Conservation (phyloP, 805 yeast genomes). For the Blastobotrys mokoenaii region DNA sequence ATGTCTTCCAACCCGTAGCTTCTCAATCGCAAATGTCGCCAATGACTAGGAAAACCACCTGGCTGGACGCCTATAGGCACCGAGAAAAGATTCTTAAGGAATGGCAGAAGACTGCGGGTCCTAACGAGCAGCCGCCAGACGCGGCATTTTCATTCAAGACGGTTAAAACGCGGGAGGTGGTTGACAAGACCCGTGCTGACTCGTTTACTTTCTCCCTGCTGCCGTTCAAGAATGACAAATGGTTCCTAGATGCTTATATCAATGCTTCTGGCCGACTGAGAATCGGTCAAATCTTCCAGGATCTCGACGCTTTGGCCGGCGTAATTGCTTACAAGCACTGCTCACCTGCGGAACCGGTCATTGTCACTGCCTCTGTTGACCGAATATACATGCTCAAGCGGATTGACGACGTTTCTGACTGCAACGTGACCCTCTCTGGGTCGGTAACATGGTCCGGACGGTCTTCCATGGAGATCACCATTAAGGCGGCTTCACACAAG, state of each 20-base stretch:
- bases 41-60: slow-evolving; percentile 49
- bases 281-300: slow-evolving; percentile 91
- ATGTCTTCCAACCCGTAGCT: slow-evolving; percentile 28
- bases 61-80: slow-evolving; percentile 79
- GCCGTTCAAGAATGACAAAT: slow-evolving; percentile 77
- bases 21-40: slow-evolving; percentile 28
- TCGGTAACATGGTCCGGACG: slow-evolving; percentile 90
- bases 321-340: slow-evolving; percentile 88
- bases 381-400: slow-evolving; percentile 80
- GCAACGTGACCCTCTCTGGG: slow-evolving; percentile 81
- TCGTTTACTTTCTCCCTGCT: slow-evolving; percentile 44
- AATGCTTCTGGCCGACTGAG: slow-evolving; percentile 87
- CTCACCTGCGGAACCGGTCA: slow-evolving; percentile 91
- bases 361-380: slow-evolving; percentile 93
- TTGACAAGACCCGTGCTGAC: slow-evolving; percentile 68
- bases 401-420: slow-evolving; percentile 65
- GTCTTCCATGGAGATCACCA: slow-evolving; percentile 91
- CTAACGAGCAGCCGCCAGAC: slow-evolving; percentile 45
- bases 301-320: slow-evolving; percentile 89
- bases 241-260: slow-evolving; percentile 79
- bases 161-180: slow-evolving; percentile 61
- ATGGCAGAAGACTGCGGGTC: slow-evolving; percentile 42
- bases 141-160: slow-evolving; percentile 47
- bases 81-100: slow-evolving; percentile 60
- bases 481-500: slow-evolving; percentile 74